Evolutionary conservation across 1,284 basidiomycete species (phyloP), one percentile per base, ranked within the genome.

Genomic region (Trichosporon sp.): DNA sequence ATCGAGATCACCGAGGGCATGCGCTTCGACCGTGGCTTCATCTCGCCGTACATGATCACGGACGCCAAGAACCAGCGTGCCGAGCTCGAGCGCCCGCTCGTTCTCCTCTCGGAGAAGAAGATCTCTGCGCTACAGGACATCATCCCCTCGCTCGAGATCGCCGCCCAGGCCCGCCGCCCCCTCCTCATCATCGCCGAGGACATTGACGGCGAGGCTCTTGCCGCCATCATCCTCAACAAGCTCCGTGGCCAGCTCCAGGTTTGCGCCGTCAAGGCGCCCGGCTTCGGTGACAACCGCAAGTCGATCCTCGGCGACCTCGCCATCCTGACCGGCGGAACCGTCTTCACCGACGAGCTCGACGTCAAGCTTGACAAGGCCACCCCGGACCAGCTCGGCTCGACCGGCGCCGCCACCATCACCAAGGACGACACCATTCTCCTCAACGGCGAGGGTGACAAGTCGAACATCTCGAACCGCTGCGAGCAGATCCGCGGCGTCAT

Each of bases 1-100:
- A 98, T 98, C 81, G 96, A 99, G 84, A 95, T 99, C 81, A 98
- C 96, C 34, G 96, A 99, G 86, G 96, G 96, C 82, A 99, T 98
- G 96, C 90, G 95, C 79, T 98, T 99, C 86, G 96, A 99, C 89
- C 92, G 96, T 67, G 96, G 96, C 58, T 99, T 90, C 89, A 97
- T 98, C 85, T 95, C 93, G 1, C 95, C 96, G 1, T 98, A 98
- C 89, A 97, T 99, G 83, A 91, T 99, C 85, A 99, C 96, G 78
- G 95, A 99, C 85, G 92, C 96, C 87, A 98, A 98, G 89, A 85
- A 88, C 69, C 96, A 98, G 84, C 95, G 94, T 84, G 91, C 91
- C 85, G 95, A 99, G 84, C 93, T 98, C 76, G 96, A 99, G 86
- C 98, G 98, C 86, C 96, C 96, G 15, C 85, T 92, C 76, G 90